Evolutionary conservation across 1,284 basidiomycete genomes (phyloP).

Genomic region (Irpex sp.): DNA sequence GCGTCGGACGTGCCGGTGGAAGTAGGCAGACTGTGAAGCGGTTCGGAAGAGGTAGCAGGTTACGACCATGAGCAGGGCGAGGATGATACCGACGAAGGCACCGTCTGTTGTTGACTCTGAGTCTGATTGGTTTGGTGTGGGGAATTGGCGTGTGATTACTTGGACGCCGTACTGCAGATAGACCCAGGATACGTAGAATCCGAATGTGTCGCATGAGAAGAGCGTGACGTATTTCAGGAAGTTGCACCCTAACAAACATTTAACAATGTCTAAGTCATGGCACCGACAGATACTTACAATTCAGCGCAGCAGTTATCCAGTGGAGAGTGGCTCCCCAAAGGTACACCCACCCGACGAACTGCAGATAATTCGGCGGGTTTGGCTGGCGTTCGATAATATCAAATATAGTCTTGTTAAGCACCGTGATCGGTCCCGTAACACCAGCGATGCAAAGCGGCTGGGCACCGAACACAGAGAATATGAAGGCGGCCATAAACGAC

Average conservation of each 20-base stretch:
- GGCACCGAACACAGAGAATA: constrained; percentile 87
- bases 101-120: constrained; percentile 34
- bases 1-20: constrained; percentile 67
- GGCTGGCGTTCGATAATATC: constrained; percentile 59
- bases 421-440: constrained; percentile 90
- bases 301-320: constrained; percentile 81
- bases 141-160: constrained; percentile 72
- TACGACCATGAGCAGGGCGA: constrained; percentile 76
- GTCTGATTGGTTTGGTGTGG: constrained; percentile 18
- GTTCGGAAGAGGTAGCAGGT: constrained; percentile 69
- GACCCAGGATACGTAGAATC: constrained; percentile 85
- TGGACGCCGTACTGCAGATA: constrained; percentile 90
- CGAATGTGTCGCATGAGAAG: constrained; percentile 92
- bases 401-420: constrained; percentile 89
- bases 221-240: constrained; percentile 84
- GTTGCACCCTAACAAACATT: constrained; percentile 56
- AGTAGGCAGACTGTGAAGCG: constrained; percentile 57
- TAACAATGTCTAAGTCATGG: not conserved
- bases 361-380: constrained; percentile 70
- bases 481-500: constrained; percentile 85
- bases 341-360: constrained; percentile 90
- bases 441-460: constrained; percentile 93
- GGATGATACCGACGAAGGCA: constrained; percentile 70
- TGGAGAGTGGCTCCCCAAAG: constrained; percentile 93
- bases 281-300: constrained; percentile 46